Conservation (phyloP, 2,329 filamentous ascomycete genomes). For the Curvularia hawaiiensis region DNA sequence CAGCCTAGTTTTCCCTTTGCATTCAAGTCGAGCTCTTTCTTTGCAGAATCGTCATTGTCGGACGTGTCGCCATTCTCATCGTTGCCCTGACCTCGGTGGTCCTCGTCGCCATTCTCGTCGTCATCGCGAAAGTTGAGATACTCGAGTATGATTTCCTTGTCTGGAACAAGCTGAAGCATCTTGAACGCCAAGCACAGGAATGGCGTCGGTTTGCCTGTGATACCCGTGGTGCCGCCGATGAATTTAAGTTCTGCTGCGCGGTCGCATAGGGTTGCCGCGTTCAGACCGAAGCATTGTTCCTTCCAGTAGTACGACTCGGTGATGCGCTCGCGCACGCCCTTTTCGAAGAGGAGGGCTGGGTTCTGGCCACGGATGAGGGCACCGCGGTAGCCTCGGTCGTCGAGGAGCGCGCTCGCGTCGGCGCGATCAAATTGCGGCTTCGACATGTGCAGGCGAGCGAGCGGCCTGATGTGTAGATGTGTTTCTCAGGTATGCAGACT, state of each 20-base stretch:
- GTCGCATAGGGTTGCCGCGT: constrained; percentile 80
- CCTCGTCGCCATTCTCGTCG: constrained; percentile 28
- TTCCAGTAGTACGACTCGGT: constrained; percentile 97
- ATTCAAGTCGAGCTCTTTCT: constrained; percentile 34
- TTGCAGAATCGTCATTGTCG: constrained; percentile 7
- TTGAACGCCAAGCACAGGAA: constrained; percentile 97
- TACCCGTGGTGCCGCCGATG: constrained; percentile 87
- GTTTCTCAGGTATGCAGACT: not conserved
- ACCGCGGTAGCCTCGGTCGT: constrained; percentile 83
- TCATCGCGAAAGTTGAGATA: constrained; percentile 68
- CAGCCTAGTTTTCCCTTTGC: constrained; percentile 44
- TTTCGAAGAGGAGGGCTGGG: constrained; percentile 94
- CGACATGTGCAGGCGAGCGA: constrained; percentile 23
- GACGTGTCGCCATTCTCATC: constrained; percentile 12
- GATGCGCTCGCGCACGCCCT: constrained; percentile 93
- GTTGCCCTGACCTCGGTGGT: constrained; percentile 45
- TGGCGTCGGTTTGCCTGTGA: constrained; percentile 82
- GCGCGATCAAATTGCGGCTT: constrained; percentile 68
- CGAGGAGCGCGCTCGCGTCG: constrained; percentile 77
- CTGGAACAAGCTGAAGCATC: constrained; percentile 84
- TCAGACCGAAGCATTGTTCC: constrained; percentile 96
- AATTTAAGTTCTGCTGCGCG: constrained; percentile 84
- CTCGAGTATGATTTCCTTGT: constrained; percentile 76
- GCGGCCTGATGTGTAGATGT: not conserved
- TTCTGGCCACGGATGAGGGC: constrained; percentile 86